Percentiles rank a stretch among this genome's conserved stretches.
Evolutionary conservation across 1,284 basidiomycete species (phyloP).

Genomic region (Rhodotorula glutinis): DNA sequence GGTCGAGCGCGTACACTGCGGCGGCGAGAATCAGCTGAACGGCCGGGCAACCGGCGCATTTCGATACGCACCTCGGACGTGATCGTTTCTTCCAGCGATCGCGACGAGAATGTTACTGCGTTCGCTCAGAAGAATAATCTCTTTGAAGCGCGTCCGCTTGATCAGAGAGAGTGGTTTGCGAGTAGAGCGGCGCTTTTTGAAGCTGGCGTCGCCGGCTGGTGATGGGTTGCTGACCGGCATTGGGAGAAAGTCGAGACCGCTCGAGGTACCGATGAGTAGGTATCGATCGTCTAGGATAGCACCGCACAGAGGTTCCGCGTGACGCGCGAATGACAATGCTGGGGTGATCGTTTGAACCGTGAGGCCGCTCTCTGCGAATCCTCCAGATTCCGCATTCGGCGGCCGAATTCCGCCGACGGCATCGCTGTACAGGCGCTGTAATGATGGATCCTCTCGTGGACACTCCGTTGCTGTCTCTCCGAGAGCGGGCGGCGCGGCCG

Average conservation of each 20-base stretch:
- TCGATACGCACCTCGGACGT: conserved; percentile 34
- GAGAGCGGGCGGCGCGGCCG: neutral
- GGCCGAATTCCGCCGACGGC: neutral
- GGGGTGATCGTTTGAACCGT: conserved; percentile 40
- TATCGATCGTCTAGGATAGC: conserved; percentile 44
- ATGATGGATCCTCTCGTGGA: neutral
- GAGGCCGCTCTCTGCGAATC: conserved; percentile 36
- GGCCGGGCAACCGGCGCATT: neutral
- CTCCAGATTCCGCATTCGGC: neutral
- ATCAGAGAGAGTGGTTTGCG: conserved; percentile 44
- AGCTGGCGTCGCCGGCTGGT: conserved; percentile 22
- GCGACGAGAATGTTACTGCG: conserved; percentile 45
- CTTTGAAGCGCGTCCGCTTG: conserved; percentile 45
- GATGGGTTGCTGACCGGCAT: conserved; percentile 32
- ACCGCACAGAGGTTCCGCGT: conserved; percentile 44
- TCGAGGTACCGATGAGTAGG: conserved; percentile 44
- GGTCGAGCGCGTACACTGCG: conserved; percentile 44
- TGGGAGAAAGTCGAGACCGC: conserved; percentile 45
- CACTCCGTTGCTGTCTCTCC: too few species aligned
- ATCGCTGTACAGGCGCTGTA: neutral
- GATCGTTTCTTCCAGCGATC: conserved; percentile 45
- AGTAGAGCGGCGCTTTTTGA: conserved; percentile 28
- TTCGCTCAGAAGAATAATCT: conserved; percentile 42
- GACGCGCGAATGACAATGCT: conserved; percentile 30
- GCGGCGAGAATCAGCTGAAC: neutral